These are phyloP conservation scores for Hyaloscypha hepaticicola DNA, from an alignment of 495 filamentous ascomycete genomes.

Conservation along the genomic window DNA sequence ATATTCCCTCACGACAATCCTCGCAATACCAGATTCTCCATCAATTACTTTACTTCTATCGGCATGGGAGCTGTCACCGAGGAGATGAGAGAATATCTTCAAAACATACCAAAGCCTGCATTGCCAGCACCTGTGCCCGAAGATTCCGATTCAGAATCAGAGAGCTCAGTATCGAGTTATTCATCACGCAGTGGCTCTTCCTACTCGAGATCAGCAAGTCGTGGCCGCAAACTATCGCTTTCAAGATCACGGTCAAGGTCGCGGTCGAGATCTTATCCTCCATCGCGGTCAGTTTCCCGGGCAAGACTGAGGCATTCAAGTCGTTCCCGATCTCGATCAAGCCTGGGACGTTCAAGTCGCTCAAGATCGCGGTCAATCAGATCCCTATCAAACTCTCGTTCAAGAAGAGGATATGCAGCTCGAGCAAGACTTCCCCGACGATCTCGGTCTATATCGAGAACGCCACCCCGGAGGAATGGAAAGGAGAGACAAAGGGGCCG, in stretches of 20 bases:
- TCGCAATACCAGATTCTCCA: conserved; percentile 89
- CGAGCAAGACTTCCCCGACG: conserved; percentile 34
- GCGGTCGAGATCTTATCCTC: conserved; percentile 31
- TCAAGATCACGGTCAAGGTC: conserved; percentile 36
- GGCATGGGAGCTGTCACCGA: conserved; percentile 94
- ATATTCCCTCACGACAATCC: conserved; percentile 89
- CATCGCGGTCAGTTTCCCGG: conserved; percentile 15
- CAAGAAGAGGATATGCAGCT: conserved; percentile 5
- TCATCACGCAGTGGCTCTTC: conserved; percentile 51
- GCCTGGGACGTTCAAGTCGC: background rate
- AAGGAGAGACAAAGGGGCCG: conserved; percentile 25
- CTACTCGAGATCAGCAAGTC: conserved; percentile 37
- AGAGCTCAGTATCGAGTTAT: conserved; percentile 67
- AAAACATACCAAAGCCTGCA: conserved; percentile 78
- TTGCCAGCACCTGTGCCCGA: conserved; percentile 60
- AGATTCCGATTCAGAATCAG: conserved; percentile 61
- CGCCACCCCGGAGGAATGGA: conserved; percentile 30
- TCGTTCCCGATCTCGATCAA: background rate
- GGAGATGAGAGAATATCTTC: conserved; percentile 86
- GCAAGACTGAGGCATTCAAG: background rate
- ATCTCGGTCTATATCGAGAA: conserved; percentile 36
- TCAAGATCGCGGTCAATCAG: background rate
- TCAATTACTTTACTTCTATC: conserved; percentile 99
- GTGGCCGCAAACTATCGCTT: background rate
- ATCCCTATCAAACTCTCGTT: conserved; percentile 8